Percentiles rank a stretch among this genome's conserved stretches.
These are phyloP conservation scores for Capsicum baccatum DNA, from an alignment of 257 asterid genomes.

Conservation along the genomic window DNA sequence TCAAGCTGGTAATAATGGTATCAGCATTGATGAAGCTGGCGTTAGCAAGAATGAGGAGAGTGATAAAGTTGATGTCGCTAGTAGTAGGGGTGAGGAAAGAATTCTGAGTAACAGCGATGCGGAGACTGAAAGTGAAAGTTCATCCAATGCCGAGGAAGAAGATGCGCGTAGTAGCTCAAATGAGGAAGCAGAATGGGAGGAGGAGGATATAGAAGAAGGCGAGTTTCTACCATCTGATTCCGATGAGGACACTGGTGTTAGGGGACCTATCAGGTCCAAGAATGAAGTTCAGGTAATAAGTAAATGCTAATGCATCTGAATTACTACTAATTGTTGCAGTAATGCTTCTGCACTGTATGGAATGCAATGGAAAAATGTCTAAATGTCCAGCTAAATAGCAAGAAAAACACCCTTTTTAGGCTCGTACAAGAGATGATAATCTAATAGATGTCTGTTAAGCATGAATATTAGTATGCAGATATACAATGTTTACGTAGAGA, in stretches of 20 bases:
- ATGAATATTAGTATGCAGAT: not conserved
- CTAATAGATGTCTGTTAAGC: not conserved
- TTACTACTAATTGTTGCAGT: not conserved
- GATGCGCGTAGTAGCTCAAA: slow-evolving; percentile 16
- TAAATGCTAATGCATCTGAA: not conserved
- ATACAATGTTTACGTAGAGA: not conserved
- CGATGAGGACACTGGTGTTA: slow-evolving; percentile 38
- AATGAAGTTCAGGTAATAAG: slow-evolving; percentile 65
- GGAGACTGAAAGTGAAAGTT: slow-evolving; percentile 46
- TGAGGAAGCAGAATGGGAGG: slow-evolving; percentile 26
- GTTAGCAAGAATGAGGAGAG: not conserved
- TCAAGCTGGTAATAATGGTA: too few relatives aligned
- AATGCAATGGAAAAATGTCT: not conserved
- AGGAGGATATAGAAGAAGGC: slow-evolving; percentile 64
- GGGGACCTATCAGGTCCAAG: slow-evolving; percentile 70
- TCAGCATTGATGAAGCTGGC: too few relatives aligned
- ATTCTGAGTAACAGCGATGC: slow-evolving; percentile 30
- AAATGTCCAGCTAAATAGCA: not conserved
- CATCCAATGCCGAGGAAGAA: slow-evolving; percentile 18
- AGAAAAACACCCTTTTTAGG: not conserved
- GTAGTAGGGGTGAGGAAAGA: slow-evolving; percentile 18
- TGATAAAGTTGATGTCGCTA: slow-evolving; percentile 8
- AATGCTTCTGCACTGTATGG: not conserved
- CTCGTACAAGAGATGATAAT: not conserved
- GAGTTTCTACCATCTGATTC: slow-evolving; percentile 61